A percentile compares a stretch with the other conserved stretches of the same genome.
Evolutionary conservation across 2,329 filamentous ascomycete species (phyloP).

Genomic region (Calonectria leucothoes): DNA sequence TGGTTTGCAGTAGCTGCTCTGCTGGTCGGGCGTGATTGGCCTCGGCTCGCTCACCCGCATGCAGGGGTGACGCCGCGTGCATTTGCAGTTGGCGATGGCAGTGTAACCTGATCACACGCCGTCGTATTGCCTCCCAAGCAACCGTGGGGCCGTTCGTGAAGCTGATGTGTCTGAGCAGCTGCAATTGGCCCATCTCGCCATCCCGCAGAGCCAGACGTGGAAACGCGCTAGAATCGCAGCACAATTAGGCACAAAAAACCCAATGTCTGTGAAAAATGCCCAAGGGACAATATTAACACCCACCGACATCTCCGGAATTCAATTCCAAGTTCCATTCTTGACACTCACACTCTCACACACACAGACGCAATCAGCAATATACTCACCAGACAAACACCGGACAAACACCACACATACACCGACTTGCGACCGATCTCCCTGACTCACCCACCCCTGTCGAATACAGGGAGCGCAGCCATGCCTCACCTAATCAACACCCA

Average conservation of each 20-base stretch:
- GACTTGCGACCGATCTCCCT: no score
- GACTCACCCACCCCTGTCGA: no score
- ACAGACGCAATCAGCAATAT: neutral
- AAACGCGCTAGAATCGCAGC: neutral
- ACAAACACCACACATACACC: neutral
- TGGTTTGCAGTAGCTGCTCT: neutral
- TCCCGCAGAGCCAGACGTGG: neutral
- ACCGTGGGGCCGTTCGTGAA: neutral
- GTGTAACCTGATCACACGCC: neutral
- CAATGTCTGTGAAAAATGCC: neutral
- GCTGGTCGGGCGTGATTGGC: neutral
- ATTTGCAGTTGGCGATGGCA: neutral
- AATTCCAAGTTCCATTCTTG: no score
- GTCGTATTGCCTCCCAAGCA: neutral
- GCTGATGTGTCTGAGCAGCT: neutral
- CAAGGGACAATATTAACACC: neutral
- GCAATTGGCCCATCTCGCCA: neutral
- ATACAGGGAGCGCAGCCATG: neutral
- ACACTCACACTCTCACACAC: no score
- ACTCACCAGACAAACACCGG: neutral
- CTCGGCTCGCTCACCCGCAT: neutral
- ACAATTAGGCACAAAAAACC: neutral
- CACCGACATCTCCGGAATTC: no score
- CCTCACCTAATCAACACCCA: slow-evolving; percentile 4
- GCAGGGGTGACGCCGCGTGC: neutral